A percentile compares a stretch with the other conserved stretches of the same genome.
phyloP scores from a whole-genome alignment of 352 stramenopile species.

The Phytophthora cajani region DNA sequence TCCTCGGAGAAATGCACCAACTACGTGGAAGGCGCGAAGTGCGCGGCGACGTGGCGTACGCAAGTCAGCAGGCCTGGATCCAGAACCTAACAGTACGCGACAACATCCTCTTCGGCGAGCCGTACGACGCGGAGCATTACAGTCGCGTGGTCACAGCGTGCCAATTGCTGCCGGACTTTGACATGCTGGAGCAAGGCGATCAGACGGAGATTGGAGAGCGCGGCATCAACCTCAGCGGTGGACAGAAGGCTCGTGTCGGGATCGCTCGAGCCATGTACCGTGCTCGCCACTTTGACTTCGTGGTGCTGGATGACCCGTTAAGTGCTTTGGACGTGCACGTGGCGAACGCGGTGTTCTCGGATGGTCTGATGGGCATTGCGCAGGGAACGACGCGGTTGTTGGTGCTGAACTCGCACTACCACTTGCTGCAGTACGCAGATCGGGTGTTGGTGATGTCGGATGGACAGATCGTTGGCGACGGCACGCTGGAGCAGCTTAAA shows the following conservation, averaged over 20 bases:
- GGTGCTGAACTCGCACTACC: constrained; percentile 94
- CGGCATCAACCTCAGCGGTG: constrained; percentile 87
- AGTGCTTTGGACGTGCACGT: constrained; percentile 91
- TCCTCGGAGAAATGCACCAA: constrained; percentile 60
- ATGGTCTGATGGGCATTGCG: constrained; percentile 81
- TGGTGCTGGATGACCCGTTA: constrained; percentile 73
- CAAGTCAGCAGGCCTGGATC: constrained; percentile 61
- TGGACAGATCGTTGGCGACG: constrained; percentile 83
- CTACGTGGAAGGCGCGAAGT: constrained; percentile 29
- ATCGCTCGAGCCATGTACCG: constrained; percentile 71
- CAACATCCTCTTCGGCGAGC: constrained; percentile 65
- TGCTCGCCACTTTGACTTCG: constrained; percentile 58
- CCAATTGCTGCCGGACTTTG: constrained; percentile 82
- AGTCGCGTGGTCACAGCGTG: constrained; percentile 73
- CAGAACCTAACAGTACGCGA: constrained; percentile 58
- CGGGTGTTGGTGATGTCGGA: constrained; percentile 75
- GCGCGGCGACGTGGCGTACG: constrained; percentile 44
- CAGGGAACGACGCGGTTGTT: constrained; percentile 83
- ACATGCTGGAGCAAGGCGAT: constrained; percentile 86
- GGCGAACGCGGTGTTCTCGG: constrained; percentile 91
- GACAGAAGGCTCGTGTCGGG: constrained; percentile 77
- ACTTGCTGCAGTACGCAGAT: constrained; percentile 79
- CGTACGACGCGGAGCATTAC: constrained; percentile 48
- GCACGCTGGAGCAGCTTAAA: constrained; percentile 73
- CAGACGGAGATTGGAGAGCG: constrained; percentile 93